Evolutionary conservation across 768 basidiomycete genomes (phyloP).

Genomic region (Kwoniella shandongensis): DNA sequence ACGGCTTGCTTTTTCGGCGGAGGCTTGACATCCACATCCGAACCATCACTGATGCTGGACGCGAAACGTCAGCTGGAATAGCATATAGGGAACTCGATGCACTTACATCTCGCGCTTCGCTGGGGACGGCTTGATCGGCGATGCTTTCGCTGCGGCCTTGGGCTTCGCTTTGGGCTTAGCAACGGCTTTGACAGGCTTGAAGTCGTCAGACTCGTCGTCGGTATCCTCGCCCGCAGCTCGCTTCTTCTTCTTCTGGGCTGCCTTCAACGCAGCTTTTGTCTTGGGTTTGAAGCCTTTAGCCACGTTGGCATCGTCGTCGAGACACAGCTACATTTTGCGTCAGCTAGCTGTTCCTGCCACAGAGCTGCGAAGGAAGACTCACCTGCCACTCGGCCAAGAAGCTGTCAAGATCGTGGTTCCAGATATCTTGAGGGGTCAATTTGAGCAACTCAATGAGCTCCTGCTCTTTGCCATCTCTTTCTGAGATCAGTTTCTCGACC

Average conservation of each 20-base stretch:
- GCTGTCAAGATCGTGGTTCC: slow-evolving; percentile 82
- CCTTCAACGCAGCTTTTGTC: slow-evolving; percentile 57
- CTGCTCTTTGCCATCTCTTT: slow-evolving; percentile 75
- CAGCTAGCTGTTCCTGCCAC: background rate
- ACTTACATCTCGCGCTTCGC: slow-evolving; percentile 33
- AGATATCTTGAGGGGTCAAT: slow-evolving; percentile 75
- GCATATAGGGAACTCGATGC: background rate
- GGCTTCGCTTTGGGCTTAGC: slow-evolving; percentile 50
- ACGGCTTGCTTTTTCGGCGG: slow-evolving; percentile 50
- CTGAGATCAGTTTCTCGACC: slow-evolving; percentile 80
- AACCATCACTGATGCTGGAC: slow-evolving; percentile 24
- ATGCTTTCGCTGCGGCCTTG: slow-evolving; percentile 27
- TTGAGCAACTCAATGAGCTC: slow-evolving; percentile 77
- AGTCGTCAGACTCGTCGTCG: slow-evolving; percentile 61
- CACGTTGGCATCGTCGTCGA: slow-evolving; percentile 56
- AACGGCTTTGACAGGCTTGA: slow-evolving; percentile 60
- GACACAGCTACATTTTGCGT: slow-evolving; percentile 31
- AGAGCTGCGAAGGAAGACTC: slow-evolving; percentile 44
- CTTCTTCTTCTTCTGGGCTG: slow-evolving; percentile 56
- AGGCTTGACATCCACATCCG: slow-evolving; percentile 48
- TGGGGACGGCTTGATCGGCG: slow-evolving; percentile 31
- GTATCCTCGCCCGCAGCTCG: slow-evolving; percentile 47
- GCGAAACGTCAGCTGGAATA: slow-evolving; percentile 11
- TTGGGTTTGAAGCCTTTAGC: slow-evolving; percentile 61
- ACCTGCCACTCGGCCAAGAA: slow-evolving; percentile 87